Base-by-base conservation (phyloP, 805 yeast species). In the Dipodascopsis tothii region DNA sequence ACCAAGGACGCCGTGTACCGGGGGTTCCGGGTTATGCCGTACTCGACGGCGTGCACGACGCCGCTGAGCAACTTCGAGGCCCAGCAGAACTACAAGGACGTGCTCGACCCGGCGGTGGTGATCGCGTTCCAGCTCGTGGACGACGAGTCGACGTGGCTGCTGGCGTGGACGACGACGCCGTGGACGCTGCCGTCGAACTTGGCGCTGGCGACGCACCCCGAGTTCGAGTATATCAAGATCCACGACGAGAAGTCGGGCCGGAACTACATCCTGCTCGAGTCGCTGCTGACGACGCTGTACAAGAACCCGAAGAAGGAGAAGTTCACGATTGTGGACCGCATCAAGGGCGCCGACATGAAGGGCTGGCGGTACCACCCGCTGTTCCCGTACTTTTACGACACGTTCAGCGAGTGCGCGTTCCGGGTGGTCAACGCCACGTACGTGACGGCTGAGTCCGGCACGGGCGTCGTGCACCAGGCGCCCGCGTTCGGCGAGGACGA, bases 401-500 rank as follows among this genome's bases (percentile, higher is more conserved):
- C 74, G 48, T 90, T 78, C 70, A 72, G 78, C 60, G 88, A 79
- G 37, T 69, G 76, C 47, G 97, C 83, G 9, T 92, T 85, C 74
- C 75, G 74, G 60, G 95, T 92, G 56, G 78, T 85, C 57, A 69
- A 73, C 47, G 96, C 80, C 46, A 82, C 75, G 56, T 92, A 84
- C 60, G 98, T 92, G 58, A 77, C 95, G 39, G 79, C 73, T 52
- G 98, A 92, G 55, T 82, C 94, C 36, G 99, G 99, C 86, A 84
- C 98, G 44, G 99, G 99, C 80, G 78, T 92, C 61, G 99, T 92
- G 50, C 98, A 92, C 67, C 95, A 88, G 65, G 79, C 98, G 39
- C 98, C 99, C 52, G 92, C 97, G 42, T 92, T 87, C 68, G 99
- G 99, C 83, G 99, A 92, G 71, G 94, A 79, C 67, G 99, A 92